Conservation (phyloP, 768 basidiomycete species). For the Tremella fuciformis region DNA sequence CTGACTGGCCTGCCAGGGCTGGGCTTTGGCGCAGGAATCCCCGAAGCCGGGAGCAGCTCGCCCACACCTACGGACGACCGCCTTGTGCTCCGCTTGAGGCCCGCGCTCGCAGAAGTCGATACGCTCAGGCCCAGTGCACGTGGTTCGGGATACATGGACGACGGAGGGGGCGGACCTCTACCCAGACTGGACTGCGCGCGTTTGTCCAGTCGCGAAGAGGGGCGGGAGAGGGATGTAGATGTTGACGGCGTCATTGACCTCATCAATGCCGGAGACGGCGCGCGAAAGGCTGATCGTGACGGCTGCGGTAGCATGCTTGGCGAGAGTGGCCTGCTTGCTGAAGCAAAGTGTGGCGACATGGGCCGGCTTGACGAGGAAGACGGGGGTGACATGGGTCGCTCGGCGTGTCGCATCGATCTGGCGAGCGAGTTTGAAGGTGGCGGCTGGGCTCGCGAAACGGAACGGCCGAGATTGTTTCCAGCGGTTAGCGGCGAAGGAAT, state of each 20-base stretch:
- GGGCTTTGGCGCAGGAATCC: conserved; percentile 30
- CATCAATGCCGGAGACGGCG: conserved; percentile 18
- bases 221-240: conserved; percentile 11
- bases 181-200: conserved; percentile 19
- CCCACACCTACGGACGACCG: conserved; percentile 14
- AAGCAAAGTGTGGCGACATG: conserved; percentile 20
- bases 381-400: conserved; percentile 9
- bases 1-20: conserved; percentile 24
- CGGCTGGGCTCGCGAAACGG: conserved; percentile 7
- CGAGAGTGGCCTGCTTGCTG: conserved; percentile 24
- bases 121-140: conserved; percentile 1
- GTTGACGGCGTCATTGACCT: conserved; percentile 12
- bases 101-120: conserved; percentile 7
- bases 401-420: conserved; percentile 1
- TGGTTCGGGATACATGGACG: conserved; percentile 3
- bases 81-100: conserved; percentile 6
- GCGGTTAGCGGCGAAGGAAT: conserved; percentile 38
- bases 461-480: conserved; percentile 1
- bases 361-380: conserved; percentile 9
- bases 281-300: conserved; percentile 13
- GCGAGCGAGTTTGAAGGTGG: conserved; percentile 9
- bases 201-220: conserved; percentile 8
- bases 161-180: conserved; percentile 29
- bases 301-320: conserved; percentile 25
- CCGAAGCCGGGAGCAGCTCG: conserved; percentile 16